Percentiles rank a stretch among this genome's conserved stretches.
Evolutionary conservation across 78 protist species (phyloP).

Genomic region (Bodo saltans): DNA sequence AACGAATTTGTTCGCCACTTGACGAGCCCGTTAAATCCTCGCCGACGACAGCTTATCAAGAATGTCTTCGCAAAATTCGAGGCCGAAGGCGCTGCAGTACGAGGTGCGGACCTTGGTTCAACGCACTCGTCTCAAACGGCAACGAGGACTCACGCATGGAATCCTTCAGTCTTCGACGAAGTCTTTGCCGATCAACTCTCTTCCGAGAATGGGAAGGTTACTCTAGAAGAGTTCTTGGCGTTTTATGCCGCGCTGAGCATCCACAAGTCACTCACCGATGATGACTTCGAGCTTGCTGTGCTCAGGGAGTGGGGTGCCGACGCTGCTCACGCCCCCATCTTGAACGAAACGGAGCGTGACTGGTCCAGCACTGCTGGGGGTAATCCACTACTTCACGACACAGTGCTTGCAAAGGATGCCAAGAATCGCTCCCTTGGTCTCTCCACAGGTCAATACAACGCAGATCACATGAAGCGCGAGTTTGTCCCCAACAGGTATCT

Average conservation of each 20-base stretch:
- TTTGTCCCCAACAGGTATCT: too few relatives aligned
- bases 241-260: background rate
- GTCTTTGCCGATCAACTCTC: background rate
- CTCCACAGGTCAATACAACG: too few relatives aligned
- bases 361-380: too few relatives aligned
- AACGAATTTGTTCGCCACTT: background rate
- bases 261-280: background rate
- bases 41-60: background rate
- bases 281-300: background rate
- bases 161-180: background rate
- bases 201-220: background rate
- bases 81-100: conserved; percentile 4
- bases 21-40: background rate
- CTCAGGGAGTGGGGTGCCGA: background rate
- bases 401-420: too few relatives aligned
- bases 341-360: background rate
- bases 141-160: too few relatives aligned
- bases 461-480: too few relatives aligned
- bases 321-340: background rate
- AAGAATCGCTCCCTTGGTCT: too few relatives aligned
- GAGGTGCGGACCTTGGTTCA: background rate
- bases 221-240: conserved; percentile 13
- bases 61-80: background rate
- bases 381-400: too few relatives aligned
- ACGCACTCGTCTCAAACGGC: too few relatives aligned